These are phyloP conservation scores for Polychaeton citri DNA, from an alignment of 2,329 filamentous ascomycete species.

Conservation along the genomic window DNA sequence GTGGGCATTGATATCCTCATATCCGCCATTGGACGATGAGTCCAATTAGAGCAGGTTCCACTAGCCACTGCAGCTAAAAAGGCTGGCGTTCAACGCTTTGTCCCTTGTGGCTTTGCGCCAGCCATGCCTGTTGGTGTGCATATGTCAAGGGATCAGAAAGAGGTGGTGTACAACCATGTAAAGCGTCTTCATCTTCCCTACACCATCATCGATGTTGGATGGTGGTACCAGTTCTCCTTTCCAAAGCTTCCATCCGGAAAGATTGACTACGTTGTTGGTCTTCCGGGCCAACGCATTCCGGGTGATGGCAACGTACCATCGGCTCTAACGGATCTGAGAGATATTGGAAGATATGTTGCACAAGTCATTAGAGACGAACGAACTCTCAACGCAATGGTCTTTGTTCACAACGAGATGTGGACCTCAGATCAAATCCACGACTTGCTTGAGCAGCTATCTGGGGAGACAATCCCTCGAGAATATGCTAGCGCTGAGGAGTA, in stretches of 20 bases:
- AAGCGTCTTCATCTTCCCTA: conserved; percentile 37
- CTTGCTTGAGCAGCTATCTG: conserved; percentile 34
- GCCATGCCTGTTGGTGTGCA: conserved; percentile 29
- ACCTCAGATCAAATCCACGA: conserved; percentile 35
- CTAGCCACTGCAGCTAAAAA: conserved; percentile 17
- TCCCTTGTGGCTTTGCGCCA: conserved; percentile 22
- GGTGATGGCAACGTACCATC: conserved; percentile 33
- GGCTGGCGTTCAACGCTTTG: conserved; percentile 20
- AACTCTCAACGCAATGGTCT: conserved; percentile 41
- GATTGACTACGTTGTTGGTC: conserved; percentile 30
- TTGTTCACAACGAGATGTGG: conserved; percentile 35
- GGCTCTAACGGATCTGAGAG: conserved; percentile 36
- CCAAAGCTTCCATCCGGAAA: conserved; percentile 33
- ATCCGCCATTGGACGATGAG: conserved; percentile 9
- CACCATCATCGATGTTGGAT: conserved; percentile 46
- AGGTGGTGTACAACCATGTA: conserved; percentile 37
- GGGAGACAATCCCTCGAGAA: conserved; percentile 28
- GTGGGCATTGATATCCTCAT: conserved; percentile 24
- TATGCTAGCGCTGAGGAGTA: conserved; percentile 24
- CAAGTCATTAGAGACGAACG: conserved; percentile 38
- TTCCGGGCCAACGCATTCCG: conserved; percentile 25
- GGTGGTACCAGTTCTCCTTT: conserved; percentile 41
- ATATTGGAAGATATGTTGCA: conserved; percentile 41
- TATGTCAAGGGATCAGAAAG: conserved; percentile 30
- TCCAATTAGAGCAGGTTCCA: conserved; percentile 11